Conservation (phyloP, 2,329 filamentous ascomycete species). For the Pseudocercospora cruenta region DNA sequence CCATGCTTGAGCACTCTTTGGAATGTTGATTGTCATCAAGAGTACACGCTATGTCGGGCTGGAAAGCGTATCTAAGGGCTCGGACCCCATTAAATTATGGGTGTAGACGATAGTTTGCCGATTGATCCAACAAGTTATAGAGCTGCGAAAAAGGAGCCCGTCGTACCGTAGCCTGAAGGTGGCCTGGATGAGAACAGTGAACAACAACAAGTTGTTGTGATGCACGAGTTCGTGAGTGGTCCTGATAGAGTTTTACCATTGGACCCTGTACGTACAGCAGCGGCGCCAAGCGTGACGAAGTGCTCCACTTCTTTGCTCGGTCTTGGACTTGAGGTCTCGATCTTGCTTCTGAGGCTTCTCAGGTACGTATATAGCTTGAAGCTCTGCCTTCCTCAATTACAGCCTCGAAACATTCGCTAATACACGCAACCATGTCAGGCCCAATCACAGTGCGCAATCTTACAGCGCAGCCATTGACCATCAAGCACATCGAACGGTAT, state of each 20-base stretch:
- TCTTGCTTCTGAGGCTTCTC: background rate
- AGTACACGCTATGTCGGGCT: background rate
- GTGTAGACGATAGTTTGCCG: too few relatives aligned
- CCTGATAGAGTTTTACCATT: background rate
- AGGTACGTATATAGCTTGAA: slow-evolving; percentile 1
- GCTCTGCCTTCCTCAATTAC: background rate
- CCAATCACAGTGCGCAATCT: slow-evolving; percentile 79
- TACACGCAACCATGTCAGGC: slow-evolving; percentile 31
- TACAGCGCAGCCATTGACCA: slow-evolving; percentile 70
- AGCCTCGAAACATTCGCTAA: background rate
- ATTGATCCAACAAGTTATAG: too few relatives aligned
- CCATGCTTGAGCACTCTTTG: background rate
- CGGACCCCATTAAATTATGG: too few relatives aligned
- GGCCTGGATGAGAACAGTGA: too few relatives aligned
- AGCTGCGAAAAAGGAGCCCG: too few relatives aligned
- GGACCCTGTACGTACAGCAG: background rate
- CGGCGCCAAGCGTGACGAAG: slow-evolving; percentile 1
- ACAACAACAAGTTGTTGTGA: too few relatives aligned
- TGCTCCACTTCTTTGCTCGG: background rate
- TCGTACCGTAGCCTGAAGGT: too few relatives aligned
- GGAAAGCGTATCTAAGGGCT: background rate
- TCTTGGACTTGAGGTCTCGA: background rate
- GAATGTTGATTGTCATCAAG: too few relatives aligned
- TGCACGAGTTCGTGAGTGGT: background rate
- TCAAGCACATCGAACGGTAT: slow-evolving; percentile 76